A percentile compares a stretch with the other conserved stretches of the same genome.
These are phyloP conservation scores for Exserohilum turcica DNA, from an alignment of 2,329 filamentous ascomycete genomes.

Conservation along the genomic window DNA sequence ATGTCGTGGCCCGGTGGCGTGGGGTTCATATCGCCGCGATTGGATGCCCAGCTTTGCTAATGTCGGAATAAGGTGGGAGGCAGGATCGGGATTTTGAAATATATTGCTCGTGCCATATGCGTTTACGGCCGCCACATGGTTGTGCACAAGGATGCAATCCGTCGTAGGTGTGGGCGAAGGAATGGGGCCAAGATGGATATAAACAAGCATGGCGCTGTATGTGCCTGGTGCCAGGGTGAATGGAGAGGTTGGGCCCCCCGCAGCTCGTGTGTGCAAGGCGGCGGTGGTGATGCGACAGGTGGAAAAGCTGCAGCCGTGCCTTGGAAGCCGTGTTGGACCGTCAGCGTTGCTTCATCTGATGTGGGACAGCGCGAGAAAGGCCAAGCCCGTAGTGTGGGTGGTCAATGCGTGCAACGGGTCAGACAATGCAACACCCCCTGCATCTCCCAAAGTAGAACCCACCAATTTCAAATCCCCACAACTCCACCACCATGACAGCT, in stretches of 20 bases:
- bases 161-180: neutral
- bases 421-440: no score
- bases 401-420: no score
- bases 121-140: neutral
- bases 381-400: constrained; percentile 14
- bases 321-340: neutral
- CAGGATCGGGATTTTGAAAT: neutral
- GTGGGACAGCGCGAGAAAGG: neutral
- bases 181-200: neutral
- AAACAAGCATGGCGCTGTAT: neutral
- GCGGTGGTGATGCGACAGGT: neutral
- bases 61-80: neutral
- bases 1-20: neutral
- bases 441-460: no score
- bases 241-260: neutral
- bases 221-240: neutral
- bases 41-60: neutral
- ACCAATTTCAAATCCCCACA: no score
- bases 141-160: neutral
- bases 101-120: neutral
- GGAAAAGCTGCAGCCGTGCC: neutral
- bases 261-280: neutral
- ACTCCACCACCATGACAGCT: no score
- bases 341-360: constrained; percentile 2
- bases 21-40: neutral